Evolutionary conservation across 805 yeast species (phyloP).

Genomic region (Yarrowia deformans): DNA sequence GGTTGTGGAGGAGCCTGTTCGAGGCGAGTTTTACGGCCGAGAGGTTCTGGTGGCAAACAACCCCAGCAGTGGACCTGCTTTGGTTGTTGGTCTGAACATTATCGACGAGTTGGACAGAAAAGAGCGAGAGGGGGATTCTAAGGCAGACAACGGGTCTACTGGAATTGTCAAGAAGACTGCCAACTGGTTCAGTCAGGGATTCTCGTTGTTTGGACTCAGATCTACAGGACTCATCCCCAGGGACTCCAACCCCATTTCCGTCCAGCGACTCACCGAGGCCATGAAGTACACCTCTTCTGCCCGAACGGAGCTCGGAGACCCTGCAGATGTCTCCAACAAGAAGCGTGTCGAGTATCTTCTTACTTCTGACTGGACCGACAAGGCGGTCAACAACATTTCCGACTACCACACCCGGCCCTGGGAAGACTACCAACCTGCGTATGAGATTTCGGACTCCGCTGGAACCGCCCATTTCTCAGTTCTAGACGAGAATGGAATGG

Average conservation of each 20-base stretch:
- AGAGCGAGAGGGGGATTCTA: constrained; percentile 45
- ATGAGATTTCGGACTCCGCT: constrained; percentile 77
- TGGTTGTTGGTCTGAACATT: constrained; percentile 75
- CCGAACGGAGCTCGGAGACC: constrained; percentile 86
- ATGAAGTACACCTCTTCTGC: constrained; percentile 96
- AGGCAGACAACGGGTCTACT: neutral
- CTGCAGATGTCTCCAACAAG: constrained; percentile 46
- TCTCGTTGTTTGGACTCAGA: neutral
- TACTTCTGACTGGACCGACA: constrained; percentile 63
- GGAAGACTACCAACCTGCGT: constrained; percentile 80
- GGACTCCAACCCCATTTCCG: constrained; percentile 58
- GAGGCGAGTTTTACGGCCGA: constrained; percentile 54
- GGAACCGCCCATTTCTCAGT: constrained; percentile 91
- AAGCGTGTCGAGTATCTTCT: constrained; percentile 57
- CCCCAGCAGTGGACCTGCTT: constrained; percentile 83
- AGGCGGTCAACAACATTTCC: constrained; percentile 59
- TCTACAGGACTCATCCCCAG: neutral
- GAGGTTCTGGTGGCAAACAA: constrained; percentile 69
- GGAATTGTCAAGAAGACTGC: constrained; percentile 16
- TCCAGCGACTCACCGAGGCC: constrained; percentile 77
- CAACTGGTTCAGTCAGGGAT: neutral
- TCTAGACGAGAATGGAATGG: constrained; percentile 74
- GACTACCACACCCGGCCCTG: constrained; percentile 67
- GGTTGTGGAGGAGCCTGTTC: constrained; percentile 55
- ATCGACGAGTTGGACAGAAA: constrained; percentile 56